Base-by-base conservation (phyloP, 805 yeast species). In the Lachancea thermotolerans region DNA sequence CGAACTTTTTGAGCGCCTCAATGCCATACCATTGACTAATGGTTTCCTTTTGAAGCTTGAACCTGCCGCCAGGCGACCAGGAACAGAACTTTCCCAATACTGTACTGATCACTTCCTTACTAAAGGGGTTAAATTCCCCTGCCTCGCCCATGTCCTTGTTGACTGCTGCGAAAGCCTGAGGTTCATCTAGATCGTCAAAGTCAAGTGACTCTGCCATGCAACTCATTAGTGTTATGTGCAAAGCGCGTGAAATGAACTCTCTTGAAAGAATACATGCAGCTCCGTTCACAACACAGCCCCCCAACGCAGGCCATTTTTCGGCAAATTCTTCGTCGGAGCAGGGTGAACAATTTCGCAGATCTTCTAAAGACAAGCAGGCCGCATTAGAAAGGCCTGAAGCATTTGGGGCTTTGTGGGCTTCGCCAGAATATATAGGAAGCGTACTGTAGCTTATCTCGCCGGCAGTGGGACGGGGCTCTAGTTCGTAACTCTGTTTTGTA, bases 11-110 rank as follows among this genome's bases (percentile, higher is more conserved):
- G 17, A 86, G 65, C 0, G 80, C 66, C 42, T 72, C 68, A 2
- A 75, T 56, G 0, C 95, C 95, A 53, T 77, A 78, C 85, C 88
- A 85, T 39, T 56, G 58, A 1, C 81, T 71, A 2, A 83, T 70
- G 32, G 58, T 58, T 2, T 50, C 53, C 40, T 66, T 64, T 48
- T 81, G 71, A 10, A 85, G 52, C 16, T 52, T 49, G 53, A 67
- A 72, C 0, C 45, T 47, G 0, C 50, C 53, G 1, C 49, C 52
- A 5, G 71, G 58, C 12, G 41, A 39, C 12, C 17, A 27, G 4
- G 41, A 38, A 5, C 60, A 64, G 58, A 81, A 83, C 54, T 71
- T 74, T 37, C 68, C 59, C 38, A 81, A 51, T 0, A 82, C 70
- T 0, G 87, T 74, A 27, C 55, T 62, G 0, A 79, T 63, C n/a